A percentile compares a stretch with the other conserved stretches of the same genome.
phyloP scores from a whole-genome alignment of 352 stramenopile species.

The Peronospora belbahrii region DNA sequence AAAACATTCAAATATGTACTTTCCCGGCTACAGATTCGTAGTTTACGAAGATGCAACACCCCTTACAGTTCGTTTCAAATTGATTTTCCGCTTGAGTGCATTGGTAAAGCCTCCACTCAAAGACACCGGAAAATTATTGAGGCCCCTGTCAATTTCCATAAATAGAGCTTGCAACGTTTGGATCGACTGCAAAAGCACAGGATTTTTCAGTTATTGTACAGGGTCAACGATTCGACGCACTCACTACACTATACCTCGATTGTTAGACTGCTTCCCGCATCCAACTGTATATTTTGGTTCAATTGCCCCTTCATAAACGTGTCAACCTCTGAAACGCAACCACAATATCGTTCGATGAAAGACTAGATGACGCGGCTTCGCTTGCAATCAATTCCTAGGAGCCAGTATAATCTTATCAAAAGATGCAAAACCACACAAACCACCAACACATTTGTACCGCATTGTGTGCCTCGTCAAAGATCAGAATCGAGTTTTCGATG shows the following conservation, averaged over 20 bases:
- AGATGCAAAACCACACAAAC: not conserved
- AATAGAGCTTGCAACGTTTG: slow-evolving; percentile 76
- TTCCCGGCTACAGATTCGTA: slow-evolving; percentile 71
- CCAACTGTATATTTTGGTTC: slow-evolving; percentile 50
- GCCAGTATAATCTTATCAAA: not conserved
- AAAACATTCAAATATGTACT: slow-evolving; percentile 90
- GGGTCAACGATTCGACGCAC: too few species aligned
- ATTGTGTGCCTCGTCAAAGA: slow-evolving; percentile 99
- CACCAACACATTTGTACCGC: slow-evolving; percentile 59
- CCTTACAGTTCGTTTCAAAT: not conserved
- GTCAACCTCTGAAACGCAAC: slow-evolving; percentile 90
- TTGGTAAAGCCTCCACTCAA: slow-evolving; percentile 73
- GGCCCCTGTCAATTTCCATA: slow-evolving; percentile 78
- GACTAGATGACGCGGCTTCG: slow-evolving; percentile 94
- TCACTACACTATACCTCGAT: slow-evolving; percentile 66
- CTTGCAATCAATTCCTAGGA: slow-evolving; percentile 81
- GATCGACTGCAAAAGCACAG: slow-evolving; percentile 39
- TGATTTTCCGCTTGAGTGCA: slow-evolving; percentile 25
- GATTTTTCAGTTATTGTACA: slow-evolving; percentile 4
- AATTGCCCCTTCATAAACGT: slow-evolving; percentile 65
- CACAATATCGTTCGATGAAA: slow-evolving; percentile 90
- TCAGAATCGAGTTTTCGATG: slow-evolving; percentile 94
- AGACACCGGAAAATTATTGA: slow-evolving; percentile 71
- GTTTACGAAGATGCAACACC: slow-evolving; percentile 1
- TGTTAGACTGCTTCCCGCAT: slow-evolving; percentile 42